Percentiles rank a stretch among this genome's conserved stretches.
Conservation (phyloP, 1,139 yeast genomes). For the Diutina ranongensis region DNA sequence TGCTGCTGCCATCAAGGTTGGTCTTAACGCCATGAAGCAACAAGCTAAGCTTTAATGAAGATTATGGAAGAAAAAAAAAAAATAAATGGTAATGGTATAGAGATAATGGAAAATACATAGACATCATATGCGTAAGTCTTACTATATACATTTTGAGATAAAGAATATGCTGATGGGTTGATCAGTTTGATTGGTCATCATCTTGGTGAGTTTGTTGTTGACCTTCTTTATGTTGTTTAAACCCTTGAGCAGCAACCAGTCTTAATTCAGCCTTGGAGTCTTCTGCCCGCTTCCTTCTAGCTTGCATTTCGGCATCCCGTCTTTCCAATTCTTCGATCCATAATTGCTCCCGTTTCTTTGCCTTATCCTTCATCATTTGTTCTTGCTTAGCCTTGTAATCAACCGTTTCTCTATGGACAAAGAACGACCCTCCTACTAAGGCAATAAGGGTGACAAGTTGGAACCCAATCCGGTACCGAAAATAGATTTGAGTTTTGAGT, state of each 20-base stretch:
- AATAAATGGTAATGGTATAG: too few species aligned
- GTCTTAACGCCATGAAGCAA: background rate
- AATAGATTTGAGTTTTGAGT: conserved; percentile 70
- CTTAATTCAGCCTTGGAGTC: conserved; percentile 27
- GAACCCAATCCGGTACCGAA: conserved; percentile 79
- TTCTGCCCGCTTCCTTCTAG: conserved; percentile 39
- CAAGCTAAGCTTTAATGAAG: background rate
- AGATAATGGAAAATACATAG: too few species aligned
- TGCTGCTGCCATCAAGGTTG: conserved; percentile 6
- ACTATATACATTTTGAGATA: too few species aligned
- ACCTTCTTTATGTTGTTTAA: conserved; percentile 14
- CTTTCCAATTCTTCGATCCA: conserved; percentile 90
- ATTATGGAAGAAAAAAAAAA: too few species aligned
- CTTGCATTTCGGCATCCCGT: conserved; percentile 64
- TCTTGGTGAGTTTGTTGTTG: too few species aligned
- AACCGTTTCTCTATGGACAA: conserved; percentile 36
- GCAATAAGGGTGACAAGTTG: conserved; percentile 80
- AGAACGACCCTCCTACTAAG: conserved; percentile 64
- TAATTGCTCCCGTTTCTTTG: conserved; percentile 69
- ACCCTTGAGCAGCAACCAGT: conserved; percentile 31
- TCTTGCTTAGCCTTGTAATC: conserved; percentile 41
- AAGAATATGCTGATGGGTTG: too few species aligned
- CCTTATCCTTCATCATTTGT: conserved; percentile 57
- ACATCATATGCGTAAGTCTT: too few species aligned
- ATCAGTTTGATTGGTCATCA: too few species aligned